Conservation (phyloP, 805 yeast genomes). For the Pichia insulana region DNA sequence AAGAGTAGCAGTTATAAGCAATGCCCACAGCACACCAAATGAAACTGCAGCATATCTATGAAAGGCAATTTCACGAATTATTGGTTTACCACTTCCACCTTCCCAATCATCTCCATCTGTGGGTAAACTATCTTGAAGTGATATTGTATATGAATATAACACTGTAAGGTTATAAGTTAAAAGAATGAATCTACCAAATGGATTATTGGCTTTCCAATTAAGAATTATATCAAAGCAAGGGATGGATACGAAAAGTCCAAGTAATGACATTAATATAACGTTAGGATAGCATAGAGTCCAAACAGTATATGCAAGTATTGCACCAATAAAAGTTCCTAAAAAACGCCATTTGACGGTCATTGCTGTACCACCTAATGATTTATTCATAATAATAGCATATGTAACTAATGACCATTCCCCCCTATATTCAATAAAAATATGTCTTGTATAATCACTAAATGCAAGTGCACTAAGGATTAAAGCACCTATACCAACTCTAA, state of each 20-base stretch:
- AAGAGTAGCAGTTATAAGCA: constrained; percentile 53
- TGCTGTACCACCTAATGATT: constrained; percentile 76
- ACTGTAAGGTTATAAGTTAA: constrained; percentile 75
- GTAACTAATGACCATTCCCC: constrained; percentile 84
- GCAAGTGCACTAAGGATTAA: constrained; percentile 59
- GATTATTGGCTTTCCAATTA: constrained; percentile 54
- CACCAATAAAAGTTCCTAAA: constrained; percentile 69
- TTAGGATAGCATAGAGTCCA: constrained; percentile 56
- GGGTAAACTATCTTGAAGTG: constrained; percentile 31
- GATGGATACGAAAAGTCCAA: constrained; percentile 39
- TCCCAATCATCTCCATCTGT: constrained; percentile 52
- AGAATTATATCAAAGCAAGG: constrained; percentile 53
- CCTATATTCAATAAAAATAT: constrained; percentile 53
- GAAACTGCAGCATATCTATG: constrained; percentile 70
- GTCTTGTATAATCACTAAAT: constrained; percentile 46
- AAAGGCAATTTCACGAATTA: constrained; percentile 64
- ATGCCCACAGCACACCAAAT: constrained; percentile 70
- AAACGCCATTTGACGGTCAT: constrained; percentile 69
- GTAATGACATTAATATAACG: constrained; percentile 39
- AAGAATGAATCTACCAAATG: constrained; percentile 62
- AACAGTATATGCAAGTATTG: constrained; percentile 46
- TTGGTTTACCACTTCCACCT: constrained; percentile 55
- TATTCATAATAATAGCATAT: constrained; percentile 75
- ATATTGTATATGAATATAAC: constrained; percentile 62
- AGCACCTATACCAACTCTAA: constrained; percentile 74